Evolutionary conservation across 1,284 basidiomycete species (phyloP), one percentile per base, ranked within the genome.

Genomic region (Cutaneotrichosporon daszewskae): DNA sequence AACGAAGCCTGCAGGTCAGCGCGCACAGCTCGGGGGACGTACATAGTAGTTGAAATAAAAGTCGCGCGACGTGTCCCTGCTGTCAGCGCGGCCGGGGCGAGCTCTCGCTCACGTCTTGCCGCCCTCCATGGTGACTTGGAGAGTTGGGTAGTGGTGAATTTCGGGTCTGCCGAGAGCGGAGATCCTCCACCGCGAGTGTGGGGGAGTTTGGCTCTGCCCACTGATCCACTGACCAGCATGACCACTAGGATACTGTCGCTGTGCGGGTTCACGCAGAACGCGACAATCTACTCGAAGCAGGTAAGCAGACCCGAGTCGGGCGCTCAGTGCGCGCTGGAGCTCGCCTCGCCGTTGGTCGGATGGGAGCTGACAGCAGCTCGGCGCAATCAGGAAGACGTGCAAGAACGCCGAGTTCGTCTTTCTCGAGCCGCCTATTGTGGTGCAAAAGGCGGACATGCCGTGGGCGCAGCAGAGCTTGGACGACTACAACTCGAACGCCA

Each of bases 221-320:
- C 14, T 40, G 29, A 8, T 29, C 27, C 3, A 20, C 20, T 22
- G 20, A 32, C 14, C 20, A 18, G 13, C 25, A 47, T 26, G 17
- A 39, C 40, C 36, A 42, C 61, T 27, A 57, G 66, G 39, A 55
- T 68, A 19, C 52, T 67, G 46, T 51, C 59, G 14, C 51, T 70
- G 13, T 57, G 55, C 51, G 89, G 88, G 17, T 87, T 85, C 64
- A 80, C 85, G 5, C 88, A 91, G 66, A 90, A 85, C 57, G 84
- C 81, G 4, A 73, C 59, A 39, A 83, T 88, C 54, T 85, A 89
- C 69, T 82, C 77, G 61, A 89, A 86, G 72, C 78, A 85, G 66
- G 87, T 85, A 47, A 58, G 79, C 67, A 13, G 17, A 17, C 12
- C 20, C 2, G 17, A 29, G 13, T 16, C 11, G n/a, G 10, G 8